A percentile compares a stretch with the other conserved stretches of the same genome.
Conservation (phyloP, 2,329 filamentous ascomycete species). For the Achaetomium macrosporum region DNA sequence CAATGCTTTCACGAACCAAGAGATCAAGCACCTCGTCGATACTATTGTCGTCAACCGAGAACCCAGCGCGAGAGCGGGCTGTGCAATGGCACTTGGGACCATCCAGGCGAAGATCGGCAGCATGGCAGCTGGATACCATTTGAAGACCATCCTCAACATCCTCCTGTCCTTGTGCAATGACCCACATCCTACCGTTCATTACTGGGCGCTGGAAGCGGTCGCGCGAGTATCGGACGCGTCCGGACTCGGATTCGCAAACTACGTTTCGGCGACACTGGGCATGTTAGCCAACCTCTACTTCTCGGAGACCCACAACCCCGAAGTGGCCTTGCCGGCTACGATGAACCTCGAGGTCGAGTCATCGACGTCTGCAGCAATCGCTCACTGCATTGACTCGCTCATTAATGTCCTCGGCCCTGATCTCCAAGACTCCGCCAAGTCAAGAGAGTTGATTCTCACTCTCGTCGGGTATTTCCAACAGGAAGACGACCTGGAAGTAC, state of each 20-base stretch:
- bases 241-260: conserved; percentile 84
- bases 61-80: conserved; percentile 86
- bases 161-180: conserved; percentile 97
- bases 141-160: conserved; percentile 96
- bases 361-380: conserved; percentile 74
- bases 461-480: conserved; percentile 77
- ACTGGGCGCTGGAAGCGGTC: conserved; percentile 89
- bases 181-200: conserved; percentile 90
- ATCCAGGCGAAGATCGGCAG: conserved; percentile 95
- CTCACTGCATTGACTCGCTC: conserved; percentile 85
- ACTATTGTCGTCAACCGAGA: conserved; percentile 92
- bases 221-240: conserved; percentile 85
- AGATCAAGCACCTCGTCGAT: conserved; percentile 83
- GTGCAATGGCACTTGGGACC: conserved; percentile 84
- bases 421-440: conserved; percentile 84
- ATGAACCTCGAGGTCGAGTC: conserved; percentile 88
- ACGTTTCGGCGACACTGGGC: conserved; percentile 82
- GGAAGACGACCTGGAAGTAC: conserved; percentile 64
- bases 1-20: conserved; percentile 79
- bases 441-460: conserved; percentile 84
- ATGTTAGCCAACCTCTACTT: conserved; percentile 93
- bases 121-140: conserved; percentile 92
- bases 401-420: conserved; percentile 96
- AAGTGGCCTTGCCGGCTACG: conserved; percentile 70
- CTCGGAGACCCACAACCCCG: conserved; percentile 83